Conservation (phyloP, 306 rosid genomes). For the Begonia fuchsioides region DNA sequence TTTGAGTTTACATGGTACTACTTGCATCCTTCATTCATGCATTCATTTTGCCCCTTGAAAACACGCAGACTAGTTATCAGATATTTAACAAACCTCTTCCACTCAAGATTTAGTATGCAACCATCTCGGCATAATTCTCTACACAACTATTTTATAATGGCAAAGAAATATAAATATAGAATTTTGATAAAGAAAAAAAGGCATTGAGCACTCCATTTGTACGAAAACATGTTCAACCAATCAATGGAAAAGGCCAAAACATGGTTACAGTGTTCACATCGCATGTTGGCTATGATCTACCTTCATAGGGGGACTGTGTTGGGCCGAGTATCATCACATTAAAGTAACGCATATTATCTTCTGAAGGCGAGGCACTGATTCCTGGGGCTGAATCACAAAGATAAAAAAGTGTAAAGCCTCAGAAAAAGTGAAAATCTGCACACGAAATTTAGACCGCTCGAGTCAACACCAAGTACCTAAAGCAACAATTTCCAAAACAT, state of each 20-base stretch:
- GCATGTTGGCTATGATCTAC: slow-evolving; percentile 15
- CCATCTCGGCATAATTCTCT: background rate
- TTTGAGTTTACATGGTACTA: too few species aligned
- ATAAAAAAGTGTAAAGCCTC: slow-evolving; percentile 10
- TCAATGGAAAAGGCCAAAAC: background rate
- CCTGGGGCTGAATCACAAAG: slow-evolving; percentile 70
- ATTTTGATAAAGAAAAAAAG: background rate
- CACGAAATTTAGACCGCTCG: background rate
- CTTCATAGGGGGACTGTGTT: slow-evolving; percentile 95
- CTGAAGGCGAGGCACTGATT: slow-evolving; percentile 94
- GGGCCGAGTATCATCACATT: slow-evolving; percentile 99
- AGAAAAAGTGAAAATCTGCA: background rate
- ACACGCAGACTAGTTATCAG: too few species aligned
- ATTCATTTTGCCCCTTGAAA: too few species aligned
- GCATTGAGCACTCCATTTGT: background rate
- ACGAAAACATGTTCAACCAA: background rate
- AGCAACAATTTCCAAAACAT: background rate
- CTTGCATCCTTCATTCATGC: too few species aligned
- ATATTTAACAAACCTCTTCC: too few species aligned
- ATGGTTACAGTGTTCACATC: background rate
- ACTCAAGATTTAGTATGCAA: background rate
- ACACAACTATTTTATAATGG: background rate
- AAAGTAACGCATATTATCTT: slow-evolving; percentile 92
- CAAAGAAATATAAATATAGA: background rate
- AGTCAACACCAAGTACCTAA: background rate